phyloP scores from a whole-genome alignment of 768 basidiomycete genomes.

The Agrocybe chaxingu region DNA sequence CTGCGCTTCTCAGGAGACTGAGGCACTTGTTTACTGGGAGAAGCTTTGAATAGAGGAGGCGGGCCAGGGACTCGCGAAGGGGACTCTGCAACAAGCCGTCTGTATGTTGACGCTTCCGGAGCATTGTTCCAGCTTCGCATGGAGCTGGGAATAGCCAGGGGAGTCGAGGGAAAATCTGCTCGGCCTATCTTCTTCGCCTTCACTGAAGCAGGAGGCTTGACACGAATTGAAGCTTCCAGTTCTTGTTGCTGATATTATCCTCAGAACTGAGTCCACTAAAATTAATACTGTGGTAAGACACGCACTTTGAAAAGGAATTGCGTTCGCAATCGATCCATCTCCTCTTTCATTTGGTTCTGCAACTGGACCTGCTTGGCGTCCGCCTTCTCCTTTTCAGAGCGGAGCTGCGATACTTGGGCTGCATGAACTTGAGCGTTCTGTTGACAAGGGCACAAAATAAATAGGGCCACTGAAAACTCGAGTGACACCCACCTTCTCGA shows the following conservation, averaged over 20 bases:
- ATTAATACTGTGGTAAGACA: not conserved
- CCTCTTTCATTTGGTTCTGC: slow-evolving; percentile 62
- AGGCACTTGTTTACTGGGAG: slow-evolving; percentile 18
- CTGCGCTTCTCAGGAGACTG: slow-evolving; percentile 33
- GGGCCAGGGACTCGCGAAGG: slow-evolving; percentile 34
- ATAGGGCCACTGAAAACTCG: not conserved
- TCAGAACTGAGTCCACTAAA: not conserved
- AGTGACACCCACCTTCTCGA: slow-evolving; percentile 53
- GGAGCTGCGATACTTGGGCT: slow-evolving; percentile 52
- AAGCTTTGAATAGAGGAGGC: slow-evolving; percentile 17
- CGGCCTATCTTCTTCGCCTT: slow-evolving; percentile 35
- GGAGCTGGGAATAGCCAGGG: slow-evolving; percentile 36
- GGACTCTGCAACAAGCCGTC: slow-evolving; percentile 28
- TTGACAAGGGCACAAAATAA: slow-evolving; percentile 4
- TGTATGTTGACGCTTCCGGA: slow-evolving; percentile 21
- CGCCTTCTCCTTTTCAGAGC: slow-evolving; percentile 56
- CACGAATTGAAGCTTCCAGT: slow-evolving; percentile 49
- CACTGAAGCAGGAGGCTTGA: slow-evolving; percentile 42
- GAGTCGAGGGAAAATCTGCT: slow-evolving; percentile 34
- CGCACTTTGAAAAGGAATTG: slow-evolving; percentile 68
- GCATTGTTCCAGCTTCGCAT: slow-evolving; percentile 31
- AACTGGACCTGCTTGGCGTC: slow-evolving; percentile 53
- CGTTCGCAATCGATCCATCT: slow-evolving; percentile 68
- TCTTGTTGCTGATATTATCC: slow-evolving; percentile 57
- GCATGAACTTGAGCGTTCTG: slow-evolving; percentile 61